Conservation (phyloP, 225 moss, liverwort and hornwort species). For the Antitrichia curtipendula region DNA sequence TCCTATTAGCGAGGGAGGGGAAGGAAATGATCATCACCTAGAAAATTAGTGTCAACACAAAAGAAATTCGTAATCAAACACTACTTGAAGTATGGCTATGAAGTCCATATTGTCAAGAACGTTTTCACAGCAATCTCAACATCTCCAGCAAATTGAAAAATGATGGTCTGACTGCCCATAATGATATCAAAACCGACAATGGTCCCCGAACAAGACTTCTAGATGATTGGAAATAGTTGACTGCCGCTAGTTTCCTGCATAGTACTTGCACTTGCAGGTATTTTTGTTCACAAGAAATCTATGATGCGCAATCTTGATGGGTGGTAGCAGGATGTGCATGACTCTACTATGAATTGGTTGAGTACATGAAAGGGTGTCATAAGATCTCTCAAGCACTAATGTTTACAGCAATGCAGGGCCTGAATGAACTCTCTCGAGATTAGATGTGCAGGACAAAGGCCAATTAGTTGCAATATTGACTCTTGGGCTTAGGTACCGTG, state of each 20-base stretch:
- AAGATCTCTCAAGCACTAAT: background rate
- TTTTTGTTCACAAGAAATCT: background rate
- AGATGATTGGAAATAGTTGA: background rate
- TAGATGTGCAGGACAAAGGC: background rate
- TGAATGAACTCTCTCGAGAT: background rate
- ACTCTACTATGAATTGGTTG: background rate
- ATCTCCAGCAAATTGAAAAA: background rate
- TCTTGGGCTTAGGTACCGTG: background rate
- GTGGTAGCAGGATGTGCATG: background rate
- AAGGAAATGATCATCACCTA: no score
- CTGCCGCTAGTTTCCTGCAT: background rate
- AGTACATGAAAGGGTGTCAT: background rate
- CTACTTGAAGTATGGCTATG: background rate
- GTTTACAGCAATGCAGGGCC: background rate
- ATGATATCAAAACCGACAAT: background rate
- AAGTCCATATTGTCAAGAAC: background rate
- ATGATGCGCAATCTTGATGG: background rate
- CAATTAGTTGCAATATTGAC: background rate
- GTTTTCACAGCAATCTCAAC: background rate
- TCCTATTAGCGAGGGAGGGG: background rate
- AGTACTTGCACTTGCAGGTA: background rate
- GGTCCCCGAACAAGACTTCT: background rate
- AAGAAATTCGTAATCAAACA: background rate
- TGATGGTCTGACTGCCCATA: background rate
- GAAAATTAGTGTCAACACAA: background rate